These are phyloP conservation scores for Pyrus communis DNA, from an alignment of 306 rosid species.

Conservation along the genomic window DNA sequence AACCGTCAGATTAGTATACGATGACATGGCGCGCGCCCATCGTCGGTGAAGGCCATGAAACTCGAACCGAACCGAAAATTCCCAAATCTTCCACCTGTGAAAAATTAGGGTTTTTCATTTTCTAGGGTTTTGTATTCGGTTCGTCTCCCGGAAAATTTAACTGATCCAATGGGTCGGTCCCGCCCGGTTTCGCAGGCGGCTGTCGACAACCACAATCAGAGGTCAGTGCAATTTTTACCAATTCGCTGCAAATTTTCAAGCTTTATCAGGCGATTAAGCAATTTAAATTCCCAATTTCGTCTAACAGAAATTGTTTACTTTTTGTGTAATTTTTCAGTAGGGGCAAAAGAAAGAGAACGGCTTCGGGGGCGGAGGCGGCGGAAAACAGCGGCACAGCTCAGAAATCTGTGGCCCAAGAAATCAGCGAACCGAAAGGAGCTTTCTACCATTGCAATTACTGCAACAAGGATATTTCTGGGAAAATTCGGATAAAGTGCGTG, in stretches of 20 bases:
- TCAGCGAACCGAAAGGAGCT: constrained; percentile 29
- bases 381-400: constrained; percentile 8
- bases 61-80: background rate
- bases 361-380: constrained; percentile 33
- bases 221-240: constrained; percentile 9
- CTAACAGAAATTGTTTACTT: background rate
- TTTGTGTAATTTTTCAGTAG: constrained; percentile 19
- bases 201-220: constrained; percentile 28
- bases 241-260: constrained; percentile 7
- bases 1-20: background rate
- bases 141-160: background rate
- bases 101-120: background rate
- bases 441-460: constrained; percentile 53
- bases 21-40: background rate
- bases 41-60: background rate
- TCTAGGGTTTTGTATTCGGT: background rate
- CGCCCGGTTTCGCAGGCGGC: constrained; percentile 30
- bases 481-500: constrained; percentile 34
- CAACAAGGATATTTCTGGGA: constrained; percentile 48
- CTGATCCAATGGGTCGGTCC: constrained; percentile 44
- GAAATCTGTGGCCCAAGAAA: constrained; percentile 21
- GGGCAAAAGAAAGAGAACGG: constrained; percentile 50
- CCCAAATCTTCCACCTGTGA: background rate
- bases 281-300: background rate
- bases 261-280: constrained; percentile 5